phyloP scores from a whole-genome alignment of 2,329 filamentous ascomycete species.

The Fusarium sororula region DNA sequence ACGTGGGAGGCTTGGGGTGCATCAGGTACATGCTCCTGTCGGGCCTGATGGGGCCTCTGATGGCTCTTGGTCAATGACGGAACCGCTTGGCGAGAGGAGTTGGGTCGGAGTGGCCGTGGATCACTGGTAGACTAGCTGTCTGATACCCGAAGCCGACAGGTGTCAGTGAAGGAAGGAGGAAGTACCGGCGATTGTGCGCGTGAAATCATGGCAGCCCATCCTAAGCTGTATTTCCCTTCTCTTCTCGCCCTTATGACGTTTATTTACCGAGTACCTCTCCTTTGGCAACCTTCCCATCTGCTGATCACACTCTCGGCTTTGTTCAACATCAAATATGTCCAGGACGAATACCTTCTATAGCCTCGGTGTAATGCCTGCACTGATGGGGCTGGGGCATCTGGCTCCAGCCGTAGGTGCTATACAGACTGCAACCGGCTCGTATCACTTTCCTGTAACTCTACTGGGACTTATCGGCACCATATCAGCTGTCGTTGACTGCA shows the following conservation, averaged over 20 bases:
- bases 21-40: background rate
- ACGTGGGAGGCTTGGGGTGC: background rate
- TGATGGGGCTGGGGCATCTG: slow-evolving; percentile 18
- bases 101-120: background rate
- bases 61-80: background rate
- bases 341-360: slow-evolving; percentile 13
- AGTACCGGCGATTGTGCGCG: no score
- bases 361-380: slow-evolving; percentile 13
- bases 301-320: background rate
- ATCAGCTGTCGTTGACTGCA: slow-evolving; percentile 14
- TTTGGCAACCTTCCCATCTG: background rate
- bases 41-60: background rate
- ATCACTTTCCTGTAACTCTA: slow-evolving; percentile 5
- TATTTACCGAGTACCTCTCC: background rate
- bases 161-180: background rate
- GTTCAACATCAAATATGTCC: background rate
- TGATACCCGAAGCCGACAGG: background rate
- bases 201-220: background rate
- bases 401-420: slow-evolving; percentile 19
- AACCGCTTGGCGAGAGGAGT: background rate
- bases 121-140: background rate
- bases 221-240: background rate
- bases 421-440: slow-evolving; percentile 1
- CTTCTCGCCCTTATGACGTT: background rate
- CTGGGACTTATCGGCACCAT: slow-evolving; percentile 16